Conservation (phyloP, 2,329 filamentous ascomycete genomes). For the Fusarium verrucosum region DNA sequence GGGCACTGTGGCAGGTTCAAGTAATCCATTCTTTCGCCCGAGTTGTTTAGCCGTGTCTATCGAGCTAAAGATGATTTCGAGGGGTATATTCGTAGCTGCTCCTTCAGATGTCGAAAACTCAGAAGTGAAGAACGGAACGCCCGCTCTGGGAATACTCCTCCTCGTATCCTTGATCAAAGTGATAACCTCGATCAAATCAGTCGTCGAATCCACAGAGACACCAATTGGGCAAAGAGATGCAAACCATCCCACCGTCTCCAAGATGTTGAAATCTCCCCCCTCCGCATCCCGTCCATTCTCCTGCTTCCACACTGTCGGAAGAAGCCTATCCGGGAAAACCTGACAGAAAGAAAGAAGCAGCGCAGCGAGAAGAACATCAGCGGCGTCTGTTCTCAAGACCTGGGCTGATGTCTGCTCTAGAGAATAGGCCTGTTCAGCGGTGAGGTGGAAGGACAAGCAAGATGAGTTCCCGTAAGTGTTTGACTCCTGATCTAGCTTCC, state of each 20-base stretch:
- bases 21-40: constrained; percentile 58
- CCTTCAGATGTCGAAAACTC: constrained; percentile 52
- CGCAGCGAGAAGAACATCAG: constrained; percentile 64
- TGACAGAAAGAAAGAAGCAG: constrained; percentile 65
- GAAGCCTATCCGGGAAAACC: constrained; percentile 61
- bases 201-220: constrained; percentile 53
- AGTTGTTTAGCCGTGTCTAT: constrained; percentile 60
- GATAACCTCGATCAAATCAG: constrained; percentile 62
- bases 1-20: constrained; percentile 57
- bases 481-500: constrained; percentile 54
- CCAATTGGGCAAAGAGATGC: constrained; percentile 64
- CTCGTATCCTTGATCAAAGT: constrained; percentile 64
- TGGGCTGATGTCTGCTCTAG: constrained; percentile 56
- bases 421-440: constrained; percentile 53
- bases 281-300: constrained; percentile 59
- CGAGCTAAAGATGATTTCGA: constrained; percentile 69
- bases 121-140: constrained; percentile 60
- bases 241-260: constrained; percentile 69
- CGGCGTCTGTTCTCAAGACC: constrained; percentile 61
- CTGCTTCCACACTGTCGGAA: constrained; percentile 65
- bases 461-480: constrained; percentile 59
- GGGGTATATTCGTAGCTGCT: constrained; percentile 54
- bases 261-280: constrained; percentile 59
- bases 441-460: constrained; percentile 55
- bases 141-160: constrained; percentile 55